phyloP scores from a whole-genome alignment of 805 yeast species.

The Saccharomycopsis vini region DNA sequence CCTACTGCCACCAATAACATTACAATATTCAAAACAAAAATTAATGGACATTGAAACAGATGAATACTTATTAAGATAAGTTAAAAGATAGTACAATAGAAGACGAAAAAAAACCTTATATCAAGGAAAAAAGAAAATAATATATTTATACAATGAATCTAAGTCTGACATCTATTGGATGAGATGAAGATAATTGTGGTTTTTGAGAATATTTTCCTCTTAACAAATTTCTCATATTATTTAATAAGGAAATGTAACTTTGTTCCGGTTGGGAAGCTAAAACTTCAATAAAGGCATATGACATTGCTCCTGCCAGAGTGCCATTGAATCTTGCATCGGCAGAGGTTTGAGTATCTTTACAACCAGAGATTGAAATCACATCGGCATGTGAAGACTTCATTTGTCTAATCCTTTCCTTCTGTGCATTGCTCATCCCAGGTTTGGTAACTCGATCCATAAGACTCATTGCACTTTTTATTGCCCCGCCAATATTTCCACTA shows the following conservation, averaged over 20 bases:
- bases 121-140: no score
- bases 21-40: background rate
- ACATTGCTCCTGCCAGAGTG: constrained; percentile 74
- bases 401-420: constrained; percentile 37
- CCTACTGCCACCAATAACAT: no score
- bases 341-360: constrained; percentile 75
- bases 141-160: background rate
- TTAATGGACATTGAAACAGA: background rate
- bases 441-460: constrained; percentile 37
- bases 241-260: constrained; percentile 58
- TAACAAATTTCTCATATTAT: constrained; percentile 59
- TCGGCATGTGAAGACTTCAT: constrained; percentile 69
- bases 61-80: background rate
- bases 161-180: constrained; percentile 60
- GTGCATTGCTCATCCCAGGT: constrained; percentile 22
- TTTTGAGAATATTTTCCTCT: constrained; percentile 63
- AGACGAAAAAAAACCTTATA: background rate
- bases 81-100: no score
- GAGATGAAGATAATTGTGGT: constrained; percentile 75
- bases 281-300: constrained; percentile 65
- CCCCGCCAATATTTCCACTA: constrained; percentile 41
- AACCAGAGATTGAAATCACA: constrained; percentile 67
- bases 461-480: constrained; percentile 36
- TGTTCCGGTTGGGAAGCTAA: constrained; percentile 54
- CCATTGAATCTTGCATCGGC: constrained; percentile 77